Base-by-base conservation (phyloP, 345 rosid species). In the Euphorbia peplus region DNA sequence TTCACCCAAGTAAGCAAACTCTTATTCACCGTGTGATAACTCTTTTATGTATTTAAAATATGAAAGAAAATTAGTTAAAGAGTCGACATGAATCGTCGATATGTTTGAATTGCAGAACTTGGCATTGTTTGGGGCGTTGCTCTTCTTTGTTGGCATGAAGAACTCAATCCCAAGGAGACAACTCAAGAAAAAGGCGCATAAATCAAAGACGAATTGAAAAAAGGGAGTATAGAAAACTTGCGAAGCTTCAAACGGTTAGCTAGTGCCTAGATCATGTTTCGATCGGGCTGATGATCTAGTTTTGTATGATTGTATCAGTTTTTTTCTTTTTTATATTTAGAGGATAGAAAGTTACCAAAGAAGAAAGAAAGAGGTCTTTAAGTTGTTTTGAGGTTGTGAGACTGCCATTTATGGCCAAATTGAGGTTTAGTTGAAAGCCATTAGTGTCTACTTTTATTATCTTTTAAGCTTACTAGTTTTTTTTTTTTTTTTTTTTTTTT, bases 101-200 rank as follows among this genome's bases (percentile, higher is more conserved):
- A 4, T 22, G 4, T 66, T 28, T 24, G 22, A 52, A 63, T 39
- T 70, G 73, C 80, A 90, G 97, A 85, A 80, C 78, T 30, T 90
- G 71, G 92, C 97, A 16, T 78, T 90, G 1, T 69, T 90, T 41
- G 97, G 97, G 26, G 95, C 86, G 51, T 69, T 90, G 70, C 81
- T 90, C 24, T 88, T 84, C 74, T 90, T 83, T 60, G 79, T 88
- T 60, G 97, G 97, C 68, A 90, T 88, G 95, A 84, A 78, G 78
- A 90, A 90, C 83, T 85, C 95, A 15, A 80, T 85, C 73, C 89
- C 84, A 35, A 78, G 85, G 72, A 83, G 89, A 53, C 90, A 85
- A 41, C 77, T 66, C 35, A 82, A 79, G 87, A 90, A 80, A 66
- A 90, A 83, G 87, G 50, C 75, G 51, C 86, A 79, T 19, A 90